Evolutionary conservation across 2,329 filamentous ascomycete genomes (phyloP).

Genomic region (Alternaria arbusti): DNA sequence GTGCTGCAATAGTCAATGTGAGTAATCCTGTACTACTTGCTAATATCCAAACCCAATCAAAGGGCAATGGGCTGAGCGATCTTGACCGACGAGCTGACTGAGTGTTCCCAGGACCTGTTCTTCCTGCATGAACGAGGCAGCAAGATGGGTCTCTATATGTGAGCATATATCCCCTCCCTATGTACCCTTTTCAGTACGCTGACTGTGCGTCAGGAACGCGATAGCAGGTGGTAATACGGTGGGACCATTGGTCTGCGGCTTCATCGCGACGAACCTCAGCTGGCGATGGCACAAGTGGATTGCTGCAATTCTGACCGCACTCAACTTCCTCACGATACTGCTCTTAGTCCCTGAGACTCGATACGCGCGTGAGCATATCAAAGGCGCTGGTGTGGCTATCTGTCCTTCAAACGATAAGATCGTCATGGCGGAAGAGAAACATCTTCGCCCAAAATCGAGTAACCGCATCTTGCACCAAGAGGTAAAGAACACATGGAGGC

Average conservation of each 20-base stretch:
- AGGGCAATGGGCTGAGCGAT: neutral
- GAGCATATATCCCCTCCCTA: neutral
- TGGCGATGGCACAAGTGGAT: constrained; percentile 52
- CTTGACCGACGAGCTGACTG: neutral
- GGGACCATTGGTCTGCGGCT: constrained; percentile 50
- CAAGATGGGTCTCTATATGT: constrained; percentile 49
- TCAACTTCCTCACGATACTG: constrained; percentile 47
- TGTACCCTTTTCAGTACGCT: neutral
- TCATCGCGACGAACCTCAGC: constrained; percentile 43
- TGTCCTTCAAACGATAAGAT: constrained; percentile 21
- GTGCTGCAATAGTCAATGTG: constrained; percentile 49
- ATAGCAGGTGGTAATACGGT: constrained; percentile 50
- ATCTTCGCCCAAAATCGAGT: neutral
- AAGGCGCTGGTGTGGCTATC: neutral
- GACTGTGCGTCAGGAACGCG: constrained; percentile 24
- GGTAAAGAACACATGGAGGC: constrained; percentile 42
- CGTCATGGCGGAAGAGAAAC: constrained; percentile 6
- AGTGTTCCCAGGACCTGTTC: constrained; percentile 24
- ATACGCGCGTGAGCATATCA: constrained; percentile 34
- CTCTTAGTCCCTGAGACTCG: constrained; percentile 49
- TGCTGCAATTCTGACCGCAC: constrained; percentile 24
- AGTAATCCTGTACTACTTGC: neutral
- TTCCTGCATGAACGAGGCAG: constrained; percentile 44
- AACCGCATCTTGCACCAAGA: constrained; percentile 12
- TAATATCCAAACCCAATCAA: neutral